Conservation (phyloP, 371 early-diverging fungal species). For the Vairimorpha apis region DNA sequence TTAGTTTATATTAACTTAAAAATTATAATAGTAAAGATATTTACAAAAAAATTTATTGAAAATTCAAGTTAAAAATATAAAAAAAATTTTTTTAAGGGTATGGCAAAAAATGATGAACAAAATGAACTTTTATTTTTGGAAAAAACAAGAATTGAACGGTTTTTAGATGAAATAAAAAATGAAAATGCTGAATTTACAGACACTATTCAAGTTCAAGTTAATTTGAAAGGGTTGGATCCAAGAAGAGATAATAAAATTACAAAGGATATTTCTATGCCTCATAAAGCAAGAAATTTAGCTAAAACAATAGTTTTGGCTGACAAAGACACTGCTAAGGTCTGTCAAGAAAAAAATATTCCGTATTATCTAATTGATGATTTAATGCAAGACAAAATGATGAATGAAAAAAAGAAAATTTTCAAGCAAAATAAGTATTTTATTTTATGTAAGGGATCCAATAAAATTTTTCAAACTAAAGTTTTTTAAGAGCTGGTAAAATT, state of each 20-base stretch:
- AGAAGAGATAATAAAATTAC: conserved; percentile 97
- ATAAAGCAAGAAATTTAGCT: conserved; percentile 80
- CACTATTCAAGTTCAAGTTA: conserved; percentile 91
- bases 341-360: conserved; percentile 80
- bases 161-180: conserved; percentile 40
- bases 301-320: conserved; percentile 88
- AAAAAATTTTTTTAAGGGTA: too few species aligned
- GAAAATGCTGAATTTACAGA: conserved; percentile 64
- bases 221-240: conserved; percentile 97
- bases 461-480: conserved; percentile 93
- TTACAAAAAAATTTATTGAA: too few species aligned
- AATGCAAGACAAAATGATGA: conserved; percentile 98
- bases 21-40: too few species aligned
- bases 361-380: conserved; percentile 83
- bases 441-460: conserved; percentile 88
- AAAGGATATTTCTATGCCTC: conserved; percentile 83
- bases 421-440: conserved; percentile 86
- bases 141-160: conserved; percentile 3
- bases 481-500: conserved; percentile 82
- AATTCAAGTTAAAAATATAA: too few species aligned
- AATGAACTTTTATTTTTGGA: conserved; percentile 44
- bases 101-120: conserved; percentile 23
- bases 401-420: conserved; percentile 91
- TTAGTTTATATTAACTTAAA: too few species aligned
- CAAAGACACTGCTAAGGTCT: conserved; percentile 83